Conservation (phyloP, 2,329 filamentous ascomycete genomes). For the Nigrograna mackinnonii region DNA sequence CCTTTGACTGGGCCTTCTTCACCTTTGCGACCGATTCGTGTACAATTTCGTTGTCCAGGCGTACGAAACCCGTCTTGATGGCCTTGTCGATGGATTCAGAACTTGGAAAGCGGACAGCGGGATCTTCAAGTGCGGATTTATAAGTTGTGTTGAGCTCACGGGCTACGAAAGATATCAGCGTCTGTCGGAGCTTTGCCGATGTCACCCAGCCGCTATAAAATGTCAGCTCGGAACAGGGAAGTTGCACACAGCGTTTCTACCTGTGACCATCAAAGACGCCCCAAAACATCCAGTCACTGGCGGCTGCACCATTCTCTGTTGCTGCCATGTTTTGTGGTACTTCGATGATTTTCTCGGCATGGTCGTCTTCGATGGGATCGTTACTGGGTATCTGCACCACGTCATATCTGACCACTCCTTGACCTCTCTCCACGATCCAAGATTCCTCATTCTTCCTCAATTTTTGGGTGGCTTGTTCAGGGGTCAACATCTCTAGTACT, state of each 20-base stretch:
- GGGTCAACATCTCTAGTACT: constrained; percentile 93
- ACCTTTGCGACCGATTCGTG: constrained; percentile 92
- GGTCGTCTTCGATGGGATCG: constrained; percentile 97
- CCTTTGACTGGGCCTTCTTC: constrained; percentile 83
- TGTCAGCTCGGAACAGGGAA: too few relatives aligned
- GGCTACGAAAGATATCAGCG: constrained; percentile 88
- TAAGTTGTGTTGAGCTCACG: constrained; percentile 92
- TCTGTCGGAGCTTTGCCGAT: constrained; percentile 91
- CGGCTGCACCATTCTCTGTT: constrained; percentile 57
- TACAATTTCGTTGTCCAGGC: constrained; percentile 91
- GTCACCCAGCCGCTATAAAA: constrained; percentile 98
- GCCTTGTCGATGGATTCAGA: constrained; percentile 83
- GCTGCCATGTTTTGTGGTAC: constrained; percentile 67
- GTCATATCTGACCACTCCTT: constrained; percentile 93
- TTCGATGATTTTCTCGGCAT: constrained; percentile 97
- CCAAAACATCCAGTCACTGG: constrained; percentile 99
- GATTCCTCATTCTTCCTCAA: constrained; percentile 89
- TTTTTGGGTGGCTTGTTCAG: constrained; percentile 90
- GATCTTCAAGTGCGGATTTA: constrained; percentile 68
- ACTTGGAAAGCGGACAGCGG: constrained; percentile 65
- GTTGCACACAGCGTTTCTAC: too few relatives aligned
- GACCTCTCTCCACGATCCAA: constrained; percentile 84
- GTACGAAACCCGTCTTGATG: constrained; percentile 89
- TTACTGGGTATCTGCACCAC: constrained; percentile 94
- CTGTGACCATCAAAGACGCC: constrained; percentile 97